A percentile compares a stretch with the other conserved stretches of the same genome.
phyloP scores from a whole-genome alignment of 2,329 filamentous ascomycete species.

The Microdochium paspali region DNA sequence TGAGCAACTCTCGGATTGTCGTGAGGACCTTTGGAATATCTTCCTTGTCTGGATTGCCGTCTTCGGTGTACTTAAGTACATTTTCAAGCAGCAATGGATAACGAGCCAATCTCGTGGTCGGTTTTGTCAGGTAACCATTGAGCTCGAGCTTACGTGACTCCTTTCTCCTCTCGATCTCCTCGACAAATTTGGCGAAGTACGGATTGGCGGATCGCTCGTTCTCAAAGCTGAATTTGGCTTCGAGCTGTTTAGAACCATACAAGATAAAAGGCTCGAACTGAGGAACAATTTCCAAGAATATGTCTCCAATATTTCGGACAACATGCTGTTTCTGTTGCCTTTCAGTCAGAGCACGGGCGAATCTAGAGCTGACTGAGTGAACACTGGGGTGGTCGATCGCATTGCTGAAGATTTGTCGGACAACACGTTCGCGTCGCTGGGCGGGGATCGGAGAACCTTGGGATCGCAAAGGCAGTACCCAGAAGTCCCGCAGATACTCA shows the following conservation, averaged over 20 bases:
- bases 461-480: constrained; percentile 85
- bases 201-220: constrained; percentile 84
- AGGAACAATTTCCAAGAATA: constrained; percentile 86
- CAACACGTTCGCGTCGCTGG: constrained; percentile 78
- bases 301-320: constrained; percentile 82
- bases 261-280: constrained; percentile 93
- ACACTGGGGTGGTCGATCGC: constrained; percentile 77
- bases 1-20: constrained; percentile 79
- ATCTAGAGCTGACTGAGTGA: constrained; percentile 78
- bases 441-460: constrained; percentile 82
- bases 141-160: constrained; percentile 94
- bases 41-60: constrained; percentile 79
- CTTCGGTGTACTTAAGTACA: constrained; percentile 83
- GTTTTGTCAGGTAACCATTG: constrained; percentile 96
- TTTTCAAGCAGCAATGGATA: constrained; percentile 90
- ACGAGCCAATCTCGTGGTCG: constrained; percentile 86
- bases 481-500: constrained; percentile 96
- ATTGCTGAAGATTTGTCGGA: constrained; percentile 91
- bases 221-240: constrained; percentile 97
- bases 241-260: constrained; percentile 91
- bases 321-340: constrained; percentile 86
- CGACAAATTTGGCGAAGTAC: constrained; percentile 82
- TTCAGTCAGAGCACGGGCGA: constrained; percentile 80
- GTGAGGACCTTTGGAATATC: constrained; percentile 85
- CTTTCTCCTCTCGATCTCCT: constrained; percentile 91